Percentiles rank a stretch among this genome's conserved stretches.
These are phyloP conservation scores for Solanum pennellii DNA, from an alignment of 257 asterid species.

Conservation along the genomic window DNA sequence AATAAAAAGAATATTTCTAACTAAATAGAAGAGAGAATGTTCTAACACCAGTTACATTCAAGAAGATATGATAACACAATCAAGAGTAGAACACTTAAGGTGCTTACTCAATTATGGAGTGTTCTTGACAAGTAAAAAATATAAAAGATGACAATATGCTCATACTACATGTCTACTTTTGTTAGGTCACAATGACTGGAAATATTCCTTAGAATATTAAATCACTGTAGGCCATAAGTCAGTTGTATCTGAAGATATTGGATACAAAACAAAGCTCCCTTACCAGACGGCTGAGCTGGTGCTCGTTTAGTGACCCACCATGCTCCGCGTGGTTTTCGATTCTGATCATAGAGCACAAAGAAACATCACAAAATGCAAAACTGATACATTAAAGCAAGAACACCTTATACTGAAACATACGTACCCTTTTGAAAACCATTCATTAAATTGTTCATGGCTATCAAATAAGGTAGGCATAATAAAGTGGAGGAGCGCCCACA, in stretches of 20 bases:
- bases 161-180: background rate
- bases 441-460: conserved; percentile 95
- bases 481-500: conserved; percentile 97
- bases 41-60: background rate
- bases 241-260: background rate
- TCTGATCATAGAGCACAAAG: conserved; percentile 35
- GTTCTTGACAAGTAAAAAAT: background rate
- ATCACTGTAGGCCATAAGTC: background rate
- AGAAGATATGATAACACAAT: background rate
- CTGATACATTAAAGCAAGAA: background rate
- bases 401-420: conserved; percentile 1
- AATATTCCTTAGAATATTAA: background rate
- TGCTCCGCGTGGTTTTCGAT: conserved; percentile 99
- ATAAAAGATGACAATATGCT: background rate
- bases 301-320: conserved; percentile 96
- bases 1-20: background rate
- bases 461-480: conserved; percentile 97
- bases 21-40: background rate
- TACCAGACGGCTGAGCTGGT: conserved; percentile 96
- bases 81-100: background rate
- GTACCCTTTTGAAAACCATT: conserved; percentile 99
- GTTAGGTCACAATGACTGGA: background rate
- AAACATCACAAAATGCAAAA: conserved; percentile 10
- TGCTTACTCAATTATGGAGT: background rate
- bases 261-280: conserved; percentile 17